phyloP scores from a whole-genome alignment of 352 stramenopile genomes.

The Globisporangium cederbergense region DNA sequence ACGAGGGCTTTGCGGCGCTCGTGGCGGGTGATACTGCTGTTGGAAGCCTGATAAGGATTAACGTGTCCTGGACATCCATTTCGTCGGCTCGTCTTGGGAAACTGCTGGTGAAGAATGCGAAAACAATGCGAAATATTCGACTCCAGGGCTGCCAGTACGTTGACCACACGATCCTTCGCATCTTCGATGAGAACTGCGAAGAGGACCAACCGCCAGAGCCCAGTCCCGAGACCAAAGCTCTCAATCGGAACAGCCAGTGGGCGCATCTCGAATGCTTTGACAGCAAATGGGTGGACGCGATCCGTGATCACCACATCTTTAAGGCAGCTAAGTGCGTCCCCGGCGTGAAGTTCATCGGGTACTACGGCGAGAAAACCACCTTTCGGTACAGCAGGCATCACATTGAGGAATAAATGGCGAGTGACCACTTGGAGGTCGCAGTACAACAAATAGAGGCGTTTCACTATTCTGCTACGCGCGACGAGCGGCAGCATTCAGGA shows the following conservation, averaged over 20 bases:
- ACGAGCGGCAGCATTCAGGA: neutral
- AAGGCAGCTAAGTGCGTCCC: neutral
- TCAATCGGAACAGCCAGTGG: constrained; percentile 7
- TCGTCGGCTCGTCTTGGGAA: neutral
- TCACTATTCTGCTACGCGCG: neutral
- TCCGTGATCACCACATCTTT: constrained; percentile 18
- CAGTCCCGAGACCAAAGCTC: neutral
- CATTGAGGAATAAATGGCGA: neutral
- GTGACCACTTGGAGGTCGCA: neutral
- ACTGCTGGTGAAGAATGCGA: constrained; percentile 8
- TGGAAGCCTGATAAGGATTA: constrained; percentile 19
- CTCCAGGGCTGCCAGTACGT: constrained; percentile 22
- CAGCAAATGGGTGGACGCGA: constrained; percentile 23
- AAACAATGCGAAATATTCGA: constrained; percentile 16
- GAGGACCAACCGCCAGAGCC: neutral
- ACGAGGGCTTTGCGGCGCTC: constrained; percentile 15
- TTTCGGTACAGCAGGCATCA: neutral
- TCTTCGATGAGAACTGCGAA: constrained; percentile 10
- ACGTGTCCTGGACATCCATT: constrained; percentile 24
- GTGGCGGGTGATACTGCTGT: neutral
- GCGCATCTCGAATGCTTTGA: constrained; percentile 20
- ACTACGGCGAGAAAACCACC: constrained; percentile 21
- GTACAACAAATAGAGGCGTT: neutral
- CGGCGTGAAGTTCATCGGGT: constrained; percentile 14
- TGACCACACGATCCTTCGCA: constrained; percentile 9